phyloP scores from a whole-genome alignment of 768 basidiomycete genomes.

The Galerina sulciceps region DNA sequence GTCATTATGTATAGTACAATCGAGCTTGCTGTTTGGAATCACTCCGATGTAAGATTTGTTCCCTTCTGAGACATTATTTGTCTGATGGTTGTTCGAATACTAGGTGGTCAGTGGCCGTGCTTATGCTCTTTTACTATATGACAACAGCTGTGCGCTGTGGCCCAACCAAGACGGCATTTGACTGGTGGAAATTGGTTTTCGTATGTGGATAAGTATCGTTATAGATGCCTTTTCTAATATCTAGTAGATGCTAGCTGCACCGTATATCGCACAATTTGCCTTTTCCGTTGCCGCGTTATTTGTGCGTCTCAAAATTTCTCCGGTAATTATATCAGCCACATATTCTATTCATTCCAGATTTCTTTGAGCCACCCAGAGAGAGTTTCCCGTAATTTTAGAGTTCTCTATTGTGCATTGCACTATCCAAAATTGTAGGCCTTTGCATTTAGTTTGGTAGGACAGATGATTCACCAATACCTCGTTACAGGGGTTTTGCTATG shows the following conservation, averaged over 20 bases:
- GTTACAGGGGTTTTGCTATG: constrained; percentile 24
- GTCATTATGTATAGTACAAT: constrained; percentile 47
- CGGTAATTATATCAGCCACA: not conserved
- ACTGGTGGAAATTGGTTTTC: constrained; percentile 23
- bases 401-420: constrained; percentile 36
- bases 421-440: constrained; percentile 21
- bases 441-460: not conserved
- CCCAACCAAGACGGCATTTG: constrained; percentile 12
- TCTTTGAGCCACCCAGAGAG: constrained; percentile 27
- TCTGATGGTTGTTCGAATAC: not conserved
- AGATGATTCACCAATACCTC: not conserved
- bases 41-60: constrained; percentile 37
- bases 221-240: not conserved
- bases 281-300: constrained; percentile 35
- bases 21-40: constrained; percentile 43
- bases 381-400: constrained; percentile 26
- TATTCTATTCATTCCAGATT: constrained; percentile 16
- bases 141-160: constrained; percentile 24
- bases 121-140: constrained; percentile 39
- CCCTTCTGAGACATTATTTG: not conserved
- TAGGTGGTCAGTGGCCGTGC: constrained; percentile 42
- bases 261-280: constrained; percentile 33
- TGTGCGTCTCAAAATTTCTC: constrained; percentile 15
- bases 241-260: constrained; percentile 37
- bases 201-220: constrained; percentile 14